Evolutionary conservation across 1,284 basidiomycete genomes (phyloP).

Genomic region (Moesziomyces parantarcticus): DNA sequence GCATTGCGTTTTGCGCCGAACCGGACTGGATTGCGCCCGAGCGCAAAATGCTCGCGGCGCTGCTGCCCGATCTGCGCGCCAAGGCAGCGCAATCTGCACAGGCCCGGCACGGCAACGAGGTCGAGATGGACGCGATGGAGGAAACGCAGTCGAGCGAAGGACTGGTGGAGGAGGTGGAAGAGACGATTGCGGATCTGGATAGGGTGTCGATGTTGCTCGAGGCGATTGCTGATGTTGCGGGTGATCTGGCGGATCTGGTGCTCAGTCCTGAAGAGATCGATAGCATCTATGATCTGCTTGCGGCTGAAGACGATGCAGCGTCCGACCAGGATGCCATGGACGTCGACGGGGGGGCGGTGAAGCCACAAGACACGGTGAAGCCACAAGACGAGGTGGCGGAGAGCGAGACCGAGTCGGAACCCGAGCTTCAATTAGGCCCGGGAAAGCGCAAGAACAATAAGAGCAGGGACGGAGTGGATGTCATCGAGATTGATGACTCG

Average conservation of each 20-base stretch:
- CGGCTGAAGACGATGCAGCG: constrained; percentile 27
- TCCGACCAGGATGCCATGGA: constrained; percentile 22
- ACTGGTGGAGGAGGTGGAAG: constrained; percentile 17
- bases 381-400: constrained; percentile 8
- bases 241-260: constrained; percentile 58
- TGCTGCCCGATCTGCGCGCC: constrained; percentile 14
- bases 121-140: background rate
- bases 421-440: constrained; percentile 17
- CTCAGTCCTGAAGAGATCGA: constrained; percentile 60
- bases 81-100: background rate
- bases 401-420: constrained; percentile 41
- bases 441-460: constrained; percentile 1
- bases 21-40: constrained; percentile 54
- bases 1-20: constrained; percentile 57
- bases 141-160: constrained; percentile 7
- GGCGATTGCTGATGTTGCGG: constrained; percentile 51
- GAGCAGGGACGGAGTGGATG: constrained; percentile 6
- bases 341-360: constrained; percentile 10
- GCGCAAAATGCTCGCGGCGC: constrained; percentile 16
- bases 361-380: background rate
- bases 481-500: constrained; percentile 41
- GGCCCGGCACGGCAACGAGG: background rate
- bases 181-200: constrained; percentile 15
- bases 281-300: constrained; percentile 53
- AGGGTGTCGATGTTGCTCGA: constrained; percentile 42